Evolutionary conservation across 2,329 filamentous ascomycete genomes (phyloP).

Genomic region (Arthrobotrys sphaeroides): DNA sequence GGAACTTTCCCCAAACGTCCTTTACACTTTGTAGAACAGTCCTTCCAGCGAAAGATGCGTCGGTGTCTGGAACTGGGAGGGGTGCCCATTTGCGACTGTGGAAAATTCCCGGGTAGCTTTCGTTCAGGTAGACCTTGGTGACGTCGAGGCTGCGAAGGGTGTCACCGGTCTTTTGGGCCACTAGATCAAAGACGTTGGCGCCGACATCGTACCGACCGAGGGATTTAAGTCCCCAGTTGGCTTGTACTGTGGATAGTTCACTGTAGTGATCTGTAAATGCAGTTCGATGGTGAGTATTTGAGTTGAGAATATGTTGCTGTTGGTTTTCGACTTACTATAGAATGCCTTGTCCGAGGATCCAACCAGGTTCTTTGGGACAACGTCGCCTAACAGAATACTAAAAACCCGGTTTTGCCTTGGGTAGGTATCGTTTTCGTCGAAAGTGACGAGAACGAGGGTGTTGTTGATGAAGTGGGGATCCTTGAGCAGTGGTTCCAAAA

Average conservation of each 20-base stretch:
- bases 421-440: conserved; percentile 81
- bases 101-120: conserved; percentile 67
- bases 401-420: conserved; percentile 74
- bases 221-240: conserved; percentile 75
- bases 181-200: conserved; percentile 73
- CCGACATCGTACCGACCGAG: conserved; percentile 77
- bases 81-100: conserved; percentile 61
- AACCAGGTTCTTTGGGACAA: conserved; percentile 71
- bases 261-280: conserved; percentile 70
- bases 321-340: conserved; percentile 64
- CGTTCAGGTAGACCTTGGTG: conserved; percentile 65
- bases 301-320: background rate
- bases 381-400: conserved; percentile 76
- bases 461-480: conserved; percentile 75
- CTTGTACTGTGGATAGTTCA: conserved; percentile 71
- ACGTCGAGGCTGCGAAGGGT: conserved; percentile 61
- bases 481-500: conserved; percentile 75
- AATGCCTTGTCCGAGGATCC: conserved; percentile 75
- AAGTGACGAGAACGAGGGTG: conserved; percentile 79
- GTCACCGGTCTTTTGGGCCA: conserved; percentile 72
- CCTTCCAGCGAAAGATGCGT: conserved; percentile 57
- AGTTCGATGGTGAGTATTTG: background rate
- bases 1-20: conserved; percentile 56
- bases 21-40: conserved; percentile 59
- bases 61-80: conserved; percentile 60